Conservation (phyloP, 495 filamentous ascomycete genomes). For the Penicillium canariense region DNA sequence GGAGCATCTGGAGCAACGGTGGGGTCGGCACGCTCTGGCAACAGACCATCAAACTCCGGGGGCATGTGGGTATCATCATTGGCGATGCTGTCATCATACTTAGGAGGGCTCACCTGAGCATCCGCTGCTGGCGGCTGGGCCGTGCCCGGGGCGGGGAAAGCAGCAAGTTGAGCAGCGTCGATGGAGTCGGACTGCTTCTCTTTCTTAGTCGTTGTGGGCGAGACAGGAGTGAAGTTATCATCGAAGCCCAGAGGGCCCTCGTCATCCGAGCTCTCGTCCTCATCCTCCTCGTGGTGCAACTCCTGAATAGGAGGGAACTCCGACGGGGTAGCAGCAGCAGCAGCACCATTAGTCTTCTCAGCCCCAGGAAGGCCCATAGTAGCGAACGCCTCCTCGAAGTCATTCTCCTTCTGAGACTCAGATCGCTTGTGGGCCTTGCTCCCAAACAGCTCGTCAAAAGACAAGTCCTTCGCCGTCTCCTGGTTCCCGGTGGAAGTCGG, state of each 20-base stretch:
- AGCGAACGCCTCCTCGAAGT: conserved; percentile 51
- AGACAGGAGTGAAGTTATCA: conserved; percentile 81
- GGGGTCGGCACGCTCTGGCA: conserved; percentile 64
- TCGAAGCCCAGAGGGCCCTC: conserved; percentile 75
- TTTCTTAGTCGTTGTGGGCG: conserved; percentile 40
- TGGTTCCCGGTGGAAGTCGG: conserved; percentile 20
- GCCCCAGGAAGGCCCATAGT: conserved; percentile 34
- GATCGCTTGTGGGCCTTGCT: conserved; percentile 54
- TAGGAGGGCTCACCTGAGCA: conserved; percentile 64
- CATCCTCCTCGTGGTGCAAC: conserved; percentile 72
- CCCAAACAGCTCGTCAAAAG: conserved; percentile 55
- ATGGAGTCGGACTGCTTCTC: conserved; percentile 32
- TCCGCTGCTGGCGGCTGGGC: conserved; percentile 46
- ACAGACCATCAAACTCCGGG: conserved; percentile 60
- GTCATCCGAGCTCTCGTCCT: conserved; percentile 68
- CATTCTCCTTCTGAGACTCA: conserved; percentile 54
- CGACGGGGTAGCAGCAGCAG: conserved; percentile 28
- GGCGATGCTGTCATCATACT: conserved; percentile 51
- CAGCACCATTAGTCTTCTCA: conserved; percentile 30
- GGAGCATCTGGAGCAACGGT: conserved; percentile 49
- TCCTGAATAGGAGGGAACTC: conserved; percentile 96
- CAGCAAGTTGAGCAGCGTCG: conserved; percentile 39
- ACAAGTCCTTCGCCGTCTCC: conserved; percentile 32
- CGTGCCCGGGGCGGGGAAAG: conserved; percentile 39
- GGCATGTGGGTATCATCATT: conserved; percentile 46